Evolutionary conservation across 768 basidiomycete species (phyloP).

Genomic region (Tubosaeta sp.): DNA sequence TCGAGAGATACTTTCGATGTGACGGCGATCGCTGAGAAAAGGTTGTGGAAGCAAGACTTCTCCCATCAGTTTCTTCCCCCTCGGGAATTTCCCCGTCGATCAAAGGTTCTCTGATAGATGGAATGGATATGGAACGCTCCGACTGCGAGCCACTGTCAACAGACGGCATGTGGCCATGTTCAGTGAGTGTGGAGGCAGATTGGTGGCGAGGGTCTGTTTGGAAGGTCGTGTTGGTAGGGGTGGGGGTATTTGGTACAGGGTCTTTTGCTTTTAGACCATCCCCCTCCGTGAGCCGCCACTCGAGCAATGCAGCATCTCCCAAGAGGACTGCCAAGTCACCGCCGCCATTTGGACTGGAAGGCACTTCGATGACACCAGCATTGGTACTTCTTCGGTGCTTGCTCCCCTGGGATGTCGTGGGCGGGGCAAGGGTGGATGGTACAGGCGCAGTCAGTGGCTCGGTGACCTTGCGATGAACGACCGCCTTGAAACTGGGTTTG

Average conservation of each 20-base stretch:
- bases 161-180: constrained; percentile 12
- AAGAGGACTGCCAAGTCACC: constrained; percentile 53
- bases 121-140: constrained; percentile 27
- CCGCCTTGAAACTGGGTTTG: constrained; percentile 44
- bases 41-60: constrained; percentile 34
- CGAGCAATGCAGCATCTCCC: constrained; percentile 55
- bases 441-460: constrained; percentile 29
- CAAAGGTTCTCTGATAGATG: constrained; percentile 28
- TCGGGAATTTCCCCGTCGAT: constrained; percentile 21
- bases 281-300: constrained; percentile 49
- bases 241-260: constrained; percentile 7
- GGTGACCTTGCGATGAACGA: constrained; percentile 54
- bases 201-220: constrained; percentile 15
- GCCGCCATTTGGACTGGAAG: constrained; percentile 41
- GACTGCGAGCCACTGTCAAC: constrained; percentile 22
- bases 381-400: constrained; percentile 28
- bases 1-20: constrained; percentile 43
- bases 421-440: constrained; percentile 11
- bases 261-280: constrained; percentile 23
- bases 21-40: constrained; percentile 50
- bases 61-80: constrained; percentile 27
- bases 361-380: constrained; percentile 27
- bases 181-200: constrained; percentile 22
- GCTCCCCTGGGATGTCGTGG: constrained; percentile 25
- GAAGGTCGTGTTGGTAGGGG: constrained; percentile 27